Conservation (phyloP, 179 eudicot species). For the Spinacia oleracea region DNA sequence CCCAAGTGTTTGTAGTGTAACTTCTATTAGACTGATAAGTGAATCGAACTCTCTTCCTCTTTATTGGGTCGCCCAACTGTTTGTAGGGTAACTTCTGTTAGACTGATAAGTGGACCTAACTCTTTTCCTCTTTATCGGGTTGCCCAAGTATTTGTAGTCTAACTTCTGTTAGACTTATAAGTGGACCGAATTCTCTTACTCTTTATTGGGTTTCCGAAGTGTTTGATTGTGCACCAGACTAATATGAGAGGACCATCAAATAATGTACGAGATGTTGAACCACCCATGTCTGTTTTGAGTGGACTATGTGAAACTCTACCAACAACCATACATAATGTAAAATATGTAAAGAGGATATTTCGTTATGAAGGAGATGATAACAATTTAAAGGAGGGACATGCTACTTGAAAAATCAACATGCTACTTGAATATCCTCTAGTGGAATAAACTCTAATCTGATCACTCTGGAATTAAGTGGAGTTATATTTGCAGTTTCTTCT, state of each 20-base stretch:
- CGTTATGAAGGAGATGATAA: background rate
- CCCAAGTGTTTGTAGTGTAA: no score
- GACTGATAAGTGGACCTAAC: no score
- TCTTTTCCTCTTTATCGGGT: no score
- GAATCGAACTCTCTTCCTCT: no score
- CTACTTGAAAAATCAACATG: background rate
- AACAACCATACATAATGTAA: background rate
- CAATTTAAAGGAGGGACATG: background rate
- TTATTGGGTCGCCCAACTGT: no score
- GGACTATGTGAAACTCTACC: no score
- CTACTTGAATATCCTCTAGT: background rate
- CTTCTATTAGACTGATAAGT: no score
- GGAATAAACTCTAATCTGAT: background rate
- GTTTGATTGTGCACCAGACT: constrained; percentile 2
- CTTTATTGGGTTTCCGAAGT: no score
- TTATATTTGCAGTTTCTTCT: background rate
- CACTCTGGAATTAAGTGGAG: background rate
- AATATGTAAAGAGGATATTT: background rate
- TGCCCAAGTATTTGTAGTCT: no score
- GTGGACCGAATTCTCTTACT: no score
- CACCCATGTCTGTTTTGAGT: background rate
- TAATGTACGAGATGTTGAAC: background rate
- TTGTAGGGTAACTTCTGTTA: no score
- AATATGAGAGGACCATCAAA: constrained; percentile 2
- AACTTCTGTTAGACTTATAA: no score